Evolutionary conservation across 2,329 filamentous ascomycete genomes (phyloP), one percentile per base, ranked within the genome.

Genomic region (Phaeomoniella chlamydospora): DNA sequence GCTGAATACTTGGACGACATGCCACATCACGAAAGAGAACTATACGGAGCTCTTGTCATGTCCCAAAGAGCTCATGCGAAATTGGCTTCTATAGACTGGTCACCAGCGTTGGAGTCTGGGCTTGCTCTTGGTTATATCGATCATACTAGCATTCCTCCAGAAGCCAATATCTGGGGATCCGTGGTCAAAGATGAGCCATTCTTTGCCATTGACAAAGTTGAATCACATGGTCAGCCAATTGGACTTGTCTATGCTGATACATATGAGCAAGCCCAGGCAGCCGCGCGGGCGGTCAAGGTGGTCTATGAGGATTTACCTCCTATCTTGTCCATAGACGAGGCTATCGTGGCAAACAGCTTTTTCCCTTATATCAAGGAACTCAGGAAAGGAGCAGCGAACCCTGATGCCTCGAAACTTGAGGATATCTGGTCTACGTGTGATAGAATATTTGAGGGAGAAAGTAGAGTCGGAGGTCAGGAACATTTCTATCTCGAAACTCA

Each of bases 401-500:
- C 22, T 9, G 22, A 26, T 26, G 6, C 22, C n/a, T 40, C 14
- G 14, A 41, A 86, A 41, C 59, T 70, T 0, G 74, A 84, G 36
- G 72, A 74, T 39, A 79, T 77, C 0, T 86, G 90, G 49, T 64
- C 67, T 35, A 69, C 74, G 2, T 77, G 70, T 5, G 84, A 92
- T 48, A 70, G 87, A 49, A 69, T 86, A 5, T 86, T 92, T 47
- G 76, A 71, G 4, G 85, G 85, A 29, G 72, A 77, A 2, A 68
- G 74, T 2, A 67, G 84, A 36, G 88, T 92, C 71, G 84, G 84
- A 16, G 81, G 85, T 0, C 85, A 93, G 49, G 85, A 93, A 54
- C 86, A 94, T 51, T 93, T 94, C 51, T 94, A 94, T 46, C 69
- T 94, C 1, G 86, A 93, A 57, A 93, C 86, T 0, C 77, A 92